Conservation (phyloP, 345 rosid species). For the Linum usitatissimum region DNA sequence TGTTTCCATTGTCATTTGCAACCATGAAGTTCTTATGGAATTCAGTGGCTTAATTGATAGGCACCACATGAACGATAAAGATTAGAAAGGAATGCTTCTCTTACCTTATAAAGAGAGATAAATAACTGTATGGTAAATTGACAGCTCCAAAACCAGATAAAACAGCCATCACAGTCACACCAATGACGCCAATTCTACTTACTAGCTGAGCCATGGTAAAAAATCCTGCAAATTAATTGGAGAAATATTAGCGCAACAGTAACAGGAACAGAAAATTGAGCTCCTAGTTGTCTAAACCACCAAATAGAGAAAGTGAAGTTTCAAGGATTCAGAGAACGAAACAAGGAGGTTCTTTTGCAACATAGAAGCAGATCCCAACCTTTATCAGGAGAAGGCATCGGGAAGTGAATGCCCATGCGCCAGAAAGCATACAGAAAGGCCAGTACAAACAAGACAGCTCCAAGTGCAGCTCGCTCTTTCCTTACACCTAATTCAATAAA, state of each 20-base stretch:
- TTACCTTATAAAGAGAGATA: conserved; percentile 94
- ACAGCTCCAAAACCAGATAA: conserved; percentile 98
- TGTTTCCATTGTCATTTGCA: background rate
- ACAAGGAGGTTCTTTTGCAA: background rate
- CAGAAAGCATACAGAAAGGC: conserved; percentile 92
- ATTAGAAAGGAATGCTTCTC: background rate
- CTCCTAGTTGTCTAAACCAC: background rate
- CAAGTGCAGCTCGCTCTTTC: conserved; percentile 83
- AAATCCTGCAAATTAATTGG: conserved; percentile 47
- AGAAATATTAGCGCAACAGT: background rate
- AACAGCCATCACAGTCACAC: conserved; percentile 96
- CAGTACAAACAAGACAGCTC: conserved; percentile 77
- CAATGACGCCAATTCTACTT: conserved; percentile 96
- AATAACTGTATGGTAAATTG: conserved; percentile 91
- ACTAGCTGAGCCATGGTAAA: conserved; percentile 90
- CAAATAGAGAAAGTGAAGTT: background rate
- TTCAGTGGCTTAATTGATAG: background rate
- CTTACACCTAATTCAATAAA: conserved; percentile 45
- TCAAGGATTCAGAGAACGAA: conserved; percentile 2
- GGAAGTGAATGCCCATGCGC: conserved; percentile 99
- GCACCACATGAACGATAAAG: background rate
- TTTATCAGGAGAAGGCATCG: conserved; percentile 91
- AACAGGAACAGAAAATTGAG: background rate
- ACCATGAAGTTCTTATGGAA: background rate
- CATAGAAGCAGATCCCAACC: conserved; percentile 27